Evolutionary conservation across 2,329 filamentous ascomycete genomes (phyloP).

Genomic region (Aspergillus nomiae): DNA sequence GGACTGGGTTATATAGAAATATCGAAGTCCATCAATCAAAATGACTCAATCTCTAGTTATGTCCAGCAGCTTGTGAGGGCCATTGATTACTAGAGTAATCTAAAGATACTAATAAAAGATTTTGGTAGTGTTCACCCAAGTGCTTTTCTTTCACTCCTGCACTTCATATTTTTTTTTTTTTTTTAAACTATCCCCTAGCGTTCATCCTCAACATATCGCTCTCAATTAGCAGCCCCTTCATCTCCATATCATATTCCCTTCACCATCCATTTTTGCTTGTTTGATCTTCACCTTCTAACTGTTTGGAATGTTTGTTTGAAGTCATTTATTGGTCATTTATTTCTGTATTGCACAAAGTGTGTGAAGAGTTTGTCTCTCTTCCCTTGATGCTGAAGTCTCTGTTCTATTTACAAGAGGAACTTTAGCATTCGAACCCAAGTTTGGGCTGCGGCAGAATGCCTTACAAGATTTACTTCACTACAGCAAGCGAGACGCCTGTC

Average conservation of each 20-base stretch:
- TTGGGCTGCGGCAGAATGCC: slow-evolving; percentile 7
- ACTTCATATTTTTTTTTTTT: not conserved
- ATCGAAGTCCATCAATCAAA: not conserved
- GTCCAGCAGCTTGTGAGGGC: not conserved
- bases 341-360: not conserved
- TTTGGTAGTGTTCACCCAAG: not conserved
- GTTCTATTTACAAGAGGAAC: not conserved
- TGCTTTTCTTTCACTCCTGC: not conserved
- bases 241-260: not conserved
- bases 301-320: not conserved
- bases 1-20: not conserved
- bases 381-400: not conserved
- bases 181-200: not conserved
- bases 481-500: not conserved
- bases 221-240: not conserved
- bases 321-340: not conserved
- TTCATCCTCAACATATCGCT: not conserved
- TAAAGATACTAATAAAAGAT: not conserved
- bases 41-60: not conserved
- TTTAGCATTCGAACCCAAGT: not conserved
- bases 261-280: not conserved
- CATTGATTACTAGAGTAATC: not conserved
- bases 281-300: not conserved
- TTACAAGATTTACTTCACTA: slow-evolving; percentile 5
- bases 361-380: not conserved